Evolutionary conservation across 805 yeast genomes (phyloP).

Genomic region (Wickerhamiella bombiphila): DNA sequence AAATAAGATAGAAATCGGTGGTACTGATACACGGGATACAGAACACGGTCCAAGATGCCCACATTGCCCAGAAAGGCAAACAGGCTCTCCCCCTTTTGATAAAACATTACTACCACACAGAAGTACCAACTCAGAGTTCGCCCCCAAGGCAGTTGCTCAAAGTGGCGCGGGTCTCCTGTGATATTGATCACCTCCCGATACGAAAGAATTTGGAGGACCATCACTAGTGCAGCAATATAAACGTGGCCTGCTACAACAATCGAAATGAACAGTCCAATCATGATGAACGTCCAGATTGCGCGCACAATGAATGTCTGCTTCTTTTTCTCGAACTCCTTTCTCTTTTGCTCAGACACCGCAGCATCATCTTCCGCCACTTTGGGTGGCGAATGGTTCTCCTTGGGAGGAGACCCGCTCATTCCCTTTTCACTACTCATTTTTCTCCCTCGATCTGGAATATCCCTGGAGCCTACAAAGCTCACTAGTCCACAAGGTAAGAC

Average conservation of each 20-base stretch:
- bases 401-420: too few species aligned
- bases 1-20: conserved; percentile 77
- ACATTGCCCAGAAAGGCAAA: conserved; percentile 48
- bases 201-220: conserved; percentile 62
- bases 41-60: conserved; percentile 36
- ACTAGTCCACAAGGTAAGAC: too few species aligned
- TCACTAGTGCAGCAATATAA: conserved; percentile 58
- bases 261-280: conserved; percentile 61
- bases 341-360: conserved; percentile 1
- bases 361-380: background rate
- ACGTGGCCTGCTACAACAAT: conserved; percentile 73
- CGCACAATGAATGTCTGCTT: conserved; percentile 75
- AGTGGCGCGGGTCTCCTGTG: conserved; percentile 73
- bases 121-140: conserved; percentile 87
- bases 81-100: conserved; percentile 73
- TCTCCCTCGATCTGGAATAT: too few species aligned
- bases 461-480: too few species aligned
- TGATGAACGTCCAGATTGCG: conserved; percentile 84
- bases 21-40: conserved; percentile 51
- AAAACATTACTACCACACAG: conserved; percentile 72
- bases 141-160: conserved; percentile 69
- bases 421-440: too few species aligned
- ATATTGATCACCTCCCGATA: conserved; percentile 81
- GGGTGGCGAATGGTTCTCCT: too few species aligned
- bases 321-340: conserved; percentile 36